Evolutionary conservation across 73 alveolate species (phyloP), one percentile per base, ranked within the genome.

Genomic region (Breviolum minutum): DNA sequence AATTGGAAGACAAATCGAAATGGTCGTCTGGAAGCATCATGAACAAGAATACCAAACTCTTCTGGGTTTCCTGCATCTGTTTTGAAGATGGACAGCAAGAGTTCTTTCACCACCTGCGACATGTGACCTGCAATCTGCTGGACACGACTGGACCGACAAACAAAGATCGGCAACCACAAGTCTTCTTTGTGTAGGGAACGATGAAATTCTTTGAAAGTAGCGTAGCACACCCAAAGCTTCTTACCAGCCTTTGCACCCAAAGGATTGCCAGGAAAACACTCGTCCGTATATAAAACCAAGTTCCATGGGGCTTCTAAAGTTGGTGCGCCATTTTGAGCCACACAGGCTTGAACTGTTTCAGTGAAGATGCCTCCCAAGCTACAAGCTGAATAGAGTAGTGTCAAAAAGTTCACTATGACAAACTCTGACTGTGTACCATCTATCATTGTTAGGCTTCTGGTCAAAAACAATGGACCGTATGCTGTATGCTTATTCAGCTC

Each of bases 231-330:
- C 64, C 87, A 77, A 0, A 77, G 63, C 26, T 77, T 77, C 26
- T 77, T 77, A 8, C 30, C 87, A 29, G 87, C 87, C 63, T 77
- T 77, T 77, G 87, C 87, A 26, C 27, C 11, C 1, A 77, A 29
- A 8, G 87, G 87, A 27, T 77, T 77, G 62, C 87, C 87, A 4
- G 64, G 87, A 29, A 77, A 77, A 29, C 87, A 77, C 27, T 77
- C 87, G 30, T 77, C 87, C 11, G 63, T 11, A 26, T 77, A 77
- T 7, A 77, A 5, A 29, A 71, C 82, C 82, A 71, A 77, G 9
- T 26, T 26, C 22, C 74, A 66, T 66, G 11, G 74, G n/a, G n/a
- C n/a, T n/a, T n/a, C n/a, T n/a, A n/a, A n/a, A n/a, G n/a, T n/a
- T n/a, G n/a, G n/a, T n/a, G n/a, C n/a, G n/a, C n/a, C n/a, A n/a